A percentile compares a stretch with the other conserved stretches of the same genome.
These are phyloP conservation scores for Cytospora chrysosperma DNA, from an alignment of 2,329 filamentous ascomycete genomes.

Conservation along the genomic window DNA sequence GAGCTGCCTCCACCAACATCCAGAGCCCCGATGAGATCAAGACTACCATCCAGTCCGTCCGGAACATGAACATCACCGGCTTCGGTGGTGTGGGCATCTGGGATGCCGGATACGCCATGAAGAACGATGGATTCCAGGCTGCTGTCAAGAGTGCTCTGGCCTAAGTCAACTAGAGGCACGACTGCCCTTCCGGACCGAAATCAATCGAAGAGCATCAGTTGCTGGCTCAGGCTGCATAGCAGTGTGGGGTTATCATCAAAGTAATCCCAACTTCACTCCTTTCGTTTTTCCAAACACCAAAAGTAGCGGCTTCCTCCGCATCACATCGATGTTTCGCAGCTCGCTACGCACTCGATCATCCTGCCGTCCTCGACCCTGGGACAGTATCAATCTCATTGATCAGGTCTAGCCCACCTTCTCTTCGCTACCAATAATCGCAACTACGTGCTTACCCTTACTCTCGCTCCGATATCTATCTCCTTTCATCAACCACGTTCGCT, in stretches of 20 bases:
- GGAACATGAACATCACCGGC: constrained; percentile 2
- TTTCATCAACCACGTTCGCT: neutral
- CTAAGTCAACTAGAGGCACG: neutral
- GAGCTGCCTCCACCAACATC: constrained; percentile 9
- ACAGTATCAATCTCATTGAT: neutral
- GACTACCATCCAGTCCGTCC: constrained; percentile 5
- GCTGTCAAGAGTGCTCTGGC: constrained; percentile 13
- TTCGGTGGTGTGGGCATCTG: constrained; percentile 20
- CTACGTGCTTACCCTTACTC: too few species aligned
- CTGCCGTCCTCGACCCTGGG: too few species aligned
- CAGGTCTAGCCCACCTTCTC: too few species aligned
- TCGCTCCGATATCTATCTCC: too few species aligned
- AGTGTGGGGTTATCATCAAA: neutral
- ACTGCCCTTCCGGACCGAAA: neutral
- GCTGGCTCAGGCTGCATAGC: neutral
- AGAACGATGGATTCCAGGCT: constrained; percentile 1
- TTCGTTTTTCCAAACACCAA: neutral
- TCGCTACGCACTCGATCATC: neutral
- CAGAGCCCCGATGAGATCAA: constrained; percentile 15
- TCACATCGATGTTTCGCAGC: neutral
- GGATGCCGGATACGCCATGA: constrained; percentile 15
- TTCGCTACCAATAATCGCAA: too few species aligned
- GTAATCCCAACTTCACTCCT: neutral
- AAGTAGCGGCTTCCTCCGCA: neutral
- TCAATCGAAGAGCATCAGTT: neutral